phyloP scores from a whole-genome alignment of 257 asterid species.

The Przewalskia tangutica region DNA sequence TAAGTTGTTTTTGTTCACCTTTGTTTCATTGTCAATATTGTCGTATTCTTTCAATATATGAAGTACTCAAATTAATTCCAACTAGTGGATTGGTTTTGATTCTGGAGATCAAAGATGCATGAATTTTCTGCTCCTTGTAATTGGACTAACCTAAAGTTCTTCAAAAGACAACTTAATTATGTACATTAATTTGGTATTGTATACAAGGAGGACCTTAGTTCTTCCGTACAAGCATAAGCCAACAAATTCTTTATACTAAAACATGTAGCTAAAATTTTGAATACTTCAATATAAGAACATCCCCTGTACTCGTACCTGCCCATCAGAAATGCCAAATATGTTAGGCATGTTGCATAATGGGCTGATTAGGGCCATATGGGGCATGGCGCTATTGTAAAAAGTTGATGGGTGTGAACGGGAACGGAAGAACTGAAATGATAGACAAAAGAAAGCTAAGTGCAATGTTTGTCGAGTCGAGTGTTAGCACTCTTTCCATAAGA shows the following conservation, averaged over 20 bases:
- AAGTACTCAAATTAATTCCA: background rate
- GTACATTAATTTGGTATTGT: background rate
- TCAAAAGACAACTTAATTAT: background rate
- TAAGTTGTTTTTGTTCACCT: background rate
- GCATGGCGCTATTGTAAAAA: no score
- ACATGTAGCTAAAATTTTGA: background rate
- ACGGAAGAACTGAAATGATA: no score
- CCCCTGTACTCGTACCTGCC: background rate
- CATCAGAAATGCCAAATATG: background rate
- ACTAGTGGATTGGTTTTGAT: background rate
- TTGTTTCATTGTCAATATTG: background rate
- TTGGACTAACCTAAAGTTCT: background rate
- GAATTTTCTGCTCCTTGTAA: background rate
- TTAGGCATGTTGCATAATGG: background rate
- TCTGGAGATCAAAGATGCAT: background rate
- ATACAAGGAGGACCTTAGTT: background rate
- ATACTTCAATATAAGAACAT: background rate
- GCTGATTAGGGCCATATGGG: background rate
- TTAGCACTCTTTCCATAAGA: no score
- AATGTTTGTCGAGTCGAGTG: no score
- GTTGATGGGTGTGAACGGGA: no score
- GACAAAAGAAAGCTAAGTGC: no score
- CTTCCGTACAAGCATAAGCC: background rate
- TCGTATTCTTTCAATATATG: background rate
- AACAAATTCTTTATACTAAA: background rate